A percentile compares a stretch with the other conserved stretches of the same genome.
Evolutionary conservation across 2,329 filamentous ascomycete genomes (phyloP).

Genomic region (Aspergillus pseudotamarii): DNA sequence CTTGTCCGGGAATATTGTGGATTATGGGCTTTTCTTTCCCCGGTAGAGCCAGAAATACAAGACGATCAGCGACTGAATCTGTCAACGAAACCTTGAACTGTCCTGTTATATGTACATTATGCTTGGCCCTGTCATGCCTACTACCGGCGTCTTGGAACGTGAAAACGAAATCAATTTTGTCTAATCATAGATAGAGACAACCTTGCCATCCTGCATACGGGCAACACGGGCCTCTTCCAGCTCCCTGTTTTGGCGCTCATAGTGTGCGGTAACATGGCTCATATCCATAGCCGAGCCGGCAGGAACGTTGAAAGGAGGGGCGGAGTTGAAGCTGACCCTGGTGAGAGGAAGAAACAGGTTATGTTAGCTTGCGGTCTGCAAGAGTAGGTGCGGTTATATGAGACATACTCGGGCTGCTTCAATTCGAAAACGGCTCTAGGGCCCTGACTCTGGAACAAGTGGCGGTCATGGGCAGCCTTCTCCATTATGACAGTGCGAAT

Average conservation of each 20-base stretch:
- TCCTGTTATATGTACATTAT: constrained; percentile 39
- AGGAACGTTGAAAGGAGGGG: constrained; percentile 65
- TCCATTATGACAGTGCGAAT: constrained; percentile 64
- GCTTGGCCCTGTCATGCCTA: constrained; percentile 27
- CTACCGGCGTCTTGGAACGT: constrained; percentile 22
- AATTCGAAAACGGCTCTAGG: constrained; percentile 54
- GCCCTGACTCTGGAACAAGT: constrained; percentile 57
- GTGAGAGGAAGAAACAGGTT: constrained; percentile 2
- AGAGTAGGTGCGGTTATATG: neutral
- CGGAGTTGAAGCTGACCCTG: constrained; percentile 62
- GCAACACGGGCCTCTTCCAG: constrained; percentile 59
- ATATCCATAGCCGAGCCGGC: constrained; percentile 64
- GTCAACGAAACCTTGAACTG: constrained; percentile 24
- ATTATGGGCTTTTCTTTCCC: neutral
- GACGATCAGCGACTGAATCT: constrained; percentile 26
- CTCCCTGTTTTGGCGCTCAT: constrained; percentile 59
- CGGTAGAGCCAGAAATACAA: neutral
- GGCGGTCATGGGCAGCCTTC: constrained; percentile 64
- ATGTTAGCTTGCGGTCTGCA: constrained; percentile 10
- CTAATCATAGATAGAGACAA: constrained; percentile 48
- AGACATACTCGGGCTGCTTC: constrained; percentile 66
- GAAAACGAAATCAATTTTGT: constrained; percentile 25
- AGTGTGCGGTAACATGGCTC: constrained; percentile 63
- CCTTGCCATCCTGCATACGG: constrained; percentile 48
- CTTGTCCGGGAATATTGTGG: neutral